Evolutionary conservation across 73 alveolate species (phyloP).

Genomic region (Tetrahymena elliotti): DNA sequence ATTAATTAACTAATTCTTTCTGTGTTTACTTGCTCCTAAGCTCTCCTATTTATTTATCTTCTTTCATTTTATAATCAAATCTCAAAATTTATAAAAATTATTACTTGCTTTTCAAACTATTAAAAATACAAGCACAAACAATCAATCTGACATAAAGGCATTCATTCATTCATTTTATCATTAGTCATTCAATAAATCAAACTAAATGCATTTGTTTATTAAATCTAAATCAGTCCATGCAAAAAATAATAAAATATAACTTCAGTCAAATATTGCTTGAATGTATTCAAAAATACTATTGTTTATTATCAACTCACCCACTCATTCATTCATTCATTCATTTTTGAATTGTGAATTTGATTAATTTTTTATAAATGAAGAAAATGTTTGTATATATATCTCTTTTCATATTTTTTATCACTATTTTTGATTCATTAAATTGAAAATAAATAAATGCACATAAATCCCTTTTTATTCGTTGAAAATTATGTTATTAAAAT

Average conservation of each 20-base stretch:
- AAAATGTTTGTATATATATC: no score
- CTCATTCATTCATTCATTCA: neutral
- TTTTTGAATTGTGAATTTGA: neutral
- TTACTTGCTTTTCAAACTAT: neutral
- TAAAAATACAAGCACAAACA: no score
- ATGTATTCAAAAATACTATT: neutral
- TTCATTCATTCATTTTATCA: no score
- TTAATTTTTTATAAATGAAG: no score
- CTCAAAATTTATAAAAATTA: neutral
- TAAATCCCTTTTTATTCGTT: neutral
- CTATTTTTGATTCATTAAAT: neutral
- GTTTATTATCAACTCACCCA: no score
- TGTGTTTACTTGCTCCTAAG: neutral
- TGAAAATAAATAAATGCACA: no score
- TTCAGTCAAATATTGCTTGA: neutral
- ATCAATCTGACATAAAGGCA: no score
- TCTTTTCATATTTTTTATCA: neutral
- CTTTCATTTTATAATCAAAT: neutral
- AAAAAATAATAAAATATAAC: neutral
- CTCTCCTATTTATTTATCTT: neutral
- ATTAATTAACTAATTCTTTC: neutral
- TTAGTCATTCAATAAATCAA: no score
- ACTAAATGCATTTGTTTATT: no score
- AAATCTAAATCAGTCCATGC: neutral
- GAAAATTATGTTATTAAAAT: neutral